A percentile compares a stretch with the other conserved stretches of the same genome.
Conservation (phyloP, 2,329 filamentous ascomycete genomes). For the Blumeriella jaapii region DNA sequence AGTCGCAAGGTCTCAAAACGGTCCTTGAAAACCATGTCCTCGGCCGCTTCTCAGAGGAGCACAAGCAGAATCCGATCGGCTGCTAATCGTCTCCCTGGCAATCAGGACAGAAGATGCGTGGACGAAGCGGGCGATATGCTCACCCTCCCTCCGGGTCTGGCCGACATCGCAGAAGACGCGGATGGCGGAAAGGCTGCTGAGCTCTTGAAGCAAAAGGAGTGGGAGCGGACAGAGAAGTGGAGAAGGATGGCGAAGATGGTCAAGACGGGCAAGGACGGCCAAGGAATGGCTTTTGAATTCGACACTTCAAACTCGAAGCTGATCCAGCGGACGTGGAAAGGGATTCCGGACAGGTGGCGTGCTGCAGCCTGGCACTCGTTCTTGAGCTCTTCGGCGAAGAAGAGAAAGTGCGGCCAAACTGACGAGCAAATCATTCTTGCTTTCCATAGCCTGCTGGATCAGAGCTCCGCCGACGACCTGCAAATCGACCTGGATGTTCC, state of each 20-base stretch:
- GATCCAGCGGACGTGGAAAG: conserved; percentile 90
- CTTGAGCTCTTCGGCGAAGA: conserved; percentile 63
- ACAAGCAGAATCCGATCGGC: conserved; percentile 46
- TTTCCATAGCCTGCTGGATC: conserved; percentile 62
- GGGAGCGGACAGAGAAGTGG: conserved; percentile 54
- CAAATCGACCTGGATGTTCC: conserved; percentile 98
- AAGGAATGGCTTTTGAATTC: conserved; percentile 62
- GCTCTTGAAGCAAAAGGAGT: conserved; percentile 50
- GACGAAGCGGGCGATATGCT: conserved; percentile 59
- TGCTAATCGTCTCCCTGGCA: conserved; percentile 47
- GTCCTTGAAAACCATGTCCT: conserved; percentile 43
- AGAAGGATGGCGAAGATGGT: conserved; percentile 51
- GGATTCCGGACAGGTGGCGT: conserved; percentile 93
- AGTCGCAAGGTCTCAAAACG: conserved; percentile 45
- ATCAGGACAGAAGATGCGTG: conserved; percentile 47
- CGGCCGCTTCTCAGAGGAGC: conserved; percentile 28
- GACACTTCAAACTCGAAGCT: conserved; percentile 75
- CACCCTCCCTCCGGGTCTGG: conserved; percentile 44
- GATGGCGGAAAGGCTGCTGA: conserved; percentile 41
- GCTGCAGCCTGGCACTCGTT: conserved; percentile 93
- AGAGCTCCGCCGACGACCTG: conserved; percentile 76
- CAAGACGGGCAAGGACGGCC: conserved; percentile 37
- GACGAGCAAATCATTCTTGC: conserved; percentile 61
- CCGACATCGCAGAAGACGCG: conserved; percentile 44
- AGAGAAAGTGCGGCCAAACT: conserved; percentile 45